Evolutionary conservation across 1,139 yeast species (phyloP).

Genomic region (Kurtzmaniella quercitrusa): DNA sequence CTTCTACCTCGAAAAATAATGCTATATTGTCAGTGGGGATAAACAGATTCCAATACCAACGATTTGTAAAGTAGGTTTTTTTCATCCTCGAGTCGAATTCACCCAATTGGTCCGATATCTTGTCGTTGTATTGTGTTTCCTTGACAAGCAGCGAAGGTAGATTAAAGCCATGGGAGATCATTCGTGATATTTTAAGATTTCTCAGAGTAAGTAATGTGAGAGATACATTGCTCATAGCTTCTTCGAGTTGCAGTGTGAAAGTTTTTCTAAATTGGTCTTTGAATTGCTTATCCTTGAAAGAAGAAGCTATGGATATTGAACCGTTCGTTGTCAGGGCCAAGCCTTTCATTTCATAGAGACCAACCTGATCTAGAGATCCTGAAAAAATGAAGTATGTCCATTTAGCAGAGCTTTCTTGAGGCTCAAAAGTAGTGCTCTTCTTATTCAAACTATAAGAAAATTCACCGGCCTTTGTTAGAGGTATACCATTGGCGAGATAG

Average conservation of each 20-base stretch:
- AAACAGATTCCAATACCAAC: conserved; percentile 29
- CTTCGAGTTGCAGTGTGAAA: conserved; percentile 4
- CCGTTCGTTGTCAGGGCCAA: conserved; percentile 31
- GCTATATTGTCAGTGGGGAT: conserved; percentile 22
- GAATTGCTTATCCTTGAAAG: conserved; percentile 23
- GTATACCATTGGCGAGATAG: conserved; percentile 28
- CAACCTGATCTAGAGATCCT: conserved; percentile 40
- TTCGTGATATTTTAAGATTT: conserved; percentile 26
- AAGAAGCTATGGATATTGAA: conserved; percentile 20
- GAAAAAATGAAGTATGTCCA: conserved; percentile 31
- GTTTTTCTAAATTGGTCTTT: conserved; percentile 6
- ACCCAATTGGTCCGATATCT: conserved; percentile 32
- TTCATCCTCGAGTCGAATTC: conserved; percentile 29
- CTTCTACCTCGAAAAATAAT: conserved; percentile 30
- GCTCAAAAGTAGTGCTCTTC: conserved; percentile 24
- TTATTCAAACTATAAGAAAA: conserved; percentile 16
- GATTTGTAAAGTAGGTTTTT: conserved; percentile 32
- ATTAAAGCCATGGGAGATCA: conserved; percentile 27
- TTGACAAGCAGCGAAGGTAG: conserved; percentile 33
- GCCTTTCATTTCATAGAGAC: conserved; percentile 37
- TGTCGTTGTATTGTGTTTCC: conserved; percentile 21
- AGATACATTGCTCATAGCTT: conserved; percentile 11
- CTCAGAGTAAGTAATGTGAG: conserved; percentile 30
- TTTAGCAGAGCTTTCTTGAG: conserved; percentile 17
- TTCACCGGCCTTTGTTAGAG: conserved; percentile 17